A percentile compares a stretch with the other conserved stretches of the same genome.
These are phyloP conservation scores for Phytomonas francai DNA, from an alignment of 208 protist species.

Conservation along the genomic window DNA sequence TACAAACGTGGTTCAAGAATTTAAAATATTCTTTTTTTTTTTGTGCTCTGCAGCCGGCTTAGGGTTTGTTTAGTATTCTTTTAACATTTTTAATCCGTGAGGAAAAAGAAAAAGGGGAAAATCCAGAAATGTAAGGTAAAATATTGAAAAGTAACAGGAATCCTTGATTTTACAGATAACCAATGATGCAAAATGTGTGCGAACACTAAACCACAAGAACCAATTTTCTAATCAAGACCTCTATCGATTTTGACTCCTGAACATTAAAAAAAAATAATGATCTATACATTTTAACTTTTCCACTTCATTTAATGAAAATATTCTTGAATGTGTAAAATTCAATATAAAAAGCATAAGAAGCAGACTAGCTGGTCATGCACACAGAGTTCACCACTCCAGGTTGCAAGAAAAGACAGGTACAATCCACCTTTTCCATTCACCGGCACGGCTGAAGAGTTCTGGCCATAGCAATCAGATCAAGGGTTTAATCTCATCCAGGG, in stretches of 20 bases:
- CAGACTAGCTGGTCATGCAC: background rate
- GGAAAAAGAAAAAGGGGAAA: constrained; percentile 6
- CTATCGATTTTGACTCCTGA: background rate
- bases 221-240: background rate
- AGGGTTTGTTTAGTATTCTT: background rate
- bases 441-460: background rate
- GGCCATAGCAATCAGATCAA: background rate
- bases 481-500: background rate
- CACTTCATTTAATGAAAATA: background rate
- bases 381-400: background rate
- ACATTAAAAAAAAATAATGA: constrained; percentile 1
- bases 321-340: background rate
- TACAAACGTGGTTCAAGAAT: background rate
- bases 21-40: background rate
- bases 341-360: background rate
- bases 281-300: constrained; percentile 6
- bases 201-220: background rate
- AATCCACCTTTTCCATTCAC: background rate
- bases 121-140: constrained; percentile 10
- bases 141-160: constrained; percentile 6
- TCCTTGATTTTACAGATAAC: background rate
- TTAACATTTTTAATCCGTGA: constrained; percentile 8
- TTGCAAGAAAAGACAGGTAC: background rate
- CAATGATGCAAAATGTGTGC: constrained; percentile 2
- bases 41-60: background rate